A percentile compares a stretch with the other conserved stretches of the same genome.
These are phyloP conservation scores for Coniochaeta ligniaria DNA, from an alignment of 2,329 filamentous ascomycete genomes.

Conservation along the genomic window DNA sequence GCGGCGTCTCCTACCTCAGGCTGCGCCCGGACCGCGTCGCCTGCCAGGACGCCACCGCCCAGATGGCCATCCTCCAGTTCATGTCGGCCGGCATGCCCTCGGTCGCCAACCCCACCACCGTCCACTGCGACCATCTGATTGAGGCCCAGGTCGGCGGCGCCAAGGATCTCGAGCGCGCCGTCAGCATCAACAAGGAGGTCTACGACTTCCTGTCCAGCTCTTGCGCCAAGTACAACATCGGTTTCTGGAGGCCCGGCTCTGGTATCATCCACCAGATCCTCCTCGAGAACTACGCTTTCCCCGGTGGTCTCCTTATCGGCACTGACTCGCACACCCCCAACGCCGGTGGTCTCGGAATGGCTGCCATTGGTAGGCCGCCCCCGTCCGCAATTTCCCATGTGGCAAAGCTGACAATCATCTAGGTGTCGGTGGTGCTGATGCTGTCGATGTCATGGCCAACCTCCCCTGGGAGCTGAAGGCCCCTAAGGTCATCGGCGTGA, in stretches of 20 bases:
- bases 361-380: background rate
- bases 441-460: constrained; percentile 96
- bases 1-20: constrained; percentile 92
- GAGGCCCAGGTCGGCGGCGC: constrained; percentile 89
- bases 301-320: constrained; percentile 93
- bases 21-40: constrained; percentile 95
- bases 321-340: constrained; percentile 96
- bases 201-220: constrained; percentile 93
- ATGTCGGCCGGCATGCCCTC: constrained; percentile 97
- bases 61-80: constrained; percentile 99
- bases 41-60: constrained; percentile 98
- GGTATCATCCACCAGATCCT: constrained; percentile 99
- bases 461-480: constrained; percentile 98
- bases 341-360: constrained; percentile 3
- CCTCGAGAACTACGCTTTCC: constrained; percentile 98
- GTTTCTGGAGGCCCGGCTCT: constrained; percentile 98
- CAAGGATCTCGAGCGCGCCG: constrained; percentile 87
- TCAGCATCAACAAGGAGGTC: constrained; percentile 97
- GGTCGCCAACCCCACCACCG: constrained; percentile 88
- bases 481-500: constrained; percentile 93
- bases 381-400: background rate
- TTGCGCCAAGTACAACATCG: constrained; percentile 99
- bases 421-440: constrained; percentile 45
- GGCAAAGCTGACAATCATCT: background rate
- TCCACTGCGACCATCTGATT: constrained; percentile 99